A percentile compares a stretch with the other conserved stretches of the same genome.
These are phyloP conservation scores for Fusarium pilosicola DNA, from an alignment of 2,329 filamentous ascomycete genomes.

Conservation along the genomic window DNA sequence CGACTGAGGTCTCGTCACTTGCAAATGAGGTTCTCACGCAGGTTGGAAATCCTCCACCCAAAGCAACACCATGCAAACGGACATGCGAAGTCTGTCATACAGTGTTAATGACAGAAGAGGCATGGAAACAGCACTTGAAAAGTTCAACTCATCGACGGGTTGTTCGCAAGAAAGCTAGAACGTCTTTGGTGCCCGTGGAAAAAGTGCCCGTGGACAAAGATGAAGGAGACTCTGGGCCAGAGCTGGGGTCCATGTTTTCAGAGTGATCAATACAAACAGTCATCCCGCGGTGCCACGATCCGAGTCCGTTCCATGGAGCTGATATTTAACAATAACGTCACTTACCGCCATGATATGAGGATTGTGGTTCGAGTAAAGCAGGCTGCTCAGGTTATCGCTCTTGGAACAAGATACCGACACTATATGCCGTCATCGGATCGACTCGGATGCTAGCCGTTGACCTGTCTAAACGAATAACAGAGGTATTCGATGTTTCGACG, in stretches of 20 bases:
- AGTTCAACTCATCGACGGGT: conserved; percentile 50
- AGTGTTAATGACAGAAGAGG: conserved; percentile 65
- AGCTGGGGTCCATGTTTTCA: conserved; percentile 44
- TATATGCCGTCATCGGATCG: background rate
- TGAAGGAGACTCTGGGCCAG: conserved; percentile 41
- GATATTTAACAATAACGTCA: background rate
- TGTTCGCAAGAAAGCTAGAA: conserved; percentile 50
- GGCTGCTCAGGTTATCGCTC: background rate
- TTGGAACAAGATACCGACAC: background rate
- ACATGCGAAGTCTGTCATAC: conserved; percentile 80
- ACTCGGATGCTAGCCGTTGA: background rate
- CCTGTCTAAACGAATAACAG: background rate
- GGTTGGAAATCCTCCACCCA: conserved; percentile 54
- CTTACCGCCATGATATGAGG: background rate
- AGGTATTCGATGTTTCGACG: background rate
- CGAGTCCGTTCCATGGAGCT: background rate
- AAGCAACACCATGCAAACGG: conserved; percentile 65
- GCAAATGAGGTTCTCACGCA: conserved; percentile 66
- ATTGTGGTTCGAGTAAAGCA: background rate
- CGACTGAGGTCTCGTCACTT: conserved; percentile 58
- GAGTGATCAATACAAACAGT: conserved; percentile 20
- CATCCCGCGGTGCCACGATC: background rate
- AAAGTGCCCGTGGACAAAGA: conserved; percentile 13
- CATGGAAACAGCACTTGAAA: conserved; percentile 54
- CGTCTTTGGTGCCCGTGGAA: conserved; percentile 50